A percentile compares a stretch with the other conserved stretches of the same genome.
phyloP scores from a whole-genome alignment of 169 alveolate species.

The Nephromyces sp. region DNA sequence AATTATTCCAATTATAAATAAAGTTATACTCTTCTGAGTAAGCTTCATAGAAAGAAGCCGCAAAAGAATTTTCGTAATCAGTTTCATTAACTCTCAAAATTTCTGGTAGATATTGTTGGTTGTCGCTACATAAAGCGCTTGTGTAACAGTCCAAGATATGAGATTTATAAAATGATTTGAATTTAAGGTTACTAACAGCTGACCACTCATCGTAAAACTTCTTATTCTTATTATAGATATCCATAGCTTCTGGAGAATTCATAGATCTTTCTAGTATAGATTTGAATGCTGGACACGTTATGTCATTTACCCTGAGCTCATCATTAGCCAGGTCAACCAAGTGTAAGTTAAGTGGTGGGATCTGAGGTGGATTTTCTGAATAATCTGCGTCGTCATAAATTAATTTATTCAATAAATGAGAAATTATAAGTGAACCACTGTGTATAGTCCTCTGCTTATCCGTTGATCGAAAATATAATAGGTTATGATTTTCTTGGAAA shows the following conservation, averaged over 20 bases:
- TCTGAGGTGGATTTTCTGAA: no score
- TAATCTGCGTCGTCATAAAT: not conserved
- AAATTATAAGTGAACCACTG: not conserved
- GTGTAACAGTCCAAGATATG: not conserved
- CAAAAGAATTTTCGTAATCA: not conserved
- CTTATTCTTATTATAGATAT: not conserved
- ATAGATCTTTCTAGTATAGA: not conserved
- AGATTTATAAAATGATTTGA: no score
- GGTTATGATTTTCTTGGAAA: not conserved
- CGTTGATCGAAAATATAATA: not conserved
- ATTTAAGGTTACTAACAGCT: not conserved
- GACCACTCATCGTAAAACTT: not conserved
- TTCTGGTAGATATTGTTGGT: not conserved
- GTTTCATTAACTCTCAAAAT: not conserved
- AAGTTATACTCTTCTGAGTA: not conserved
- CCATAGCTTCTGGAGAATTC: not conserved
- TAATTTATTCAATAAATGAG: not conserved
- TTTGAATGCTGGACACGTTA: not conserved
- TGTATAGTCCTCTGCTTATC: not conserved
- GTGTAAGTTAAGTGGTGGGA: not conserved
- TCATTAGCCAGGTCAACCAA: not conserved
- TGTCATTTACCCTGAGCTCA: not conserved
- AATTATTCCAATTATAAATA: not conserved
- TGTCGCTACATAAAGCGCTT: not conserved
- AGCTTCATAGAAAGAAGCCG: not conserved